Conservation (phyloP, 2,329 filamentous ascomycete species). For the Cadophora sp. region DNA sequence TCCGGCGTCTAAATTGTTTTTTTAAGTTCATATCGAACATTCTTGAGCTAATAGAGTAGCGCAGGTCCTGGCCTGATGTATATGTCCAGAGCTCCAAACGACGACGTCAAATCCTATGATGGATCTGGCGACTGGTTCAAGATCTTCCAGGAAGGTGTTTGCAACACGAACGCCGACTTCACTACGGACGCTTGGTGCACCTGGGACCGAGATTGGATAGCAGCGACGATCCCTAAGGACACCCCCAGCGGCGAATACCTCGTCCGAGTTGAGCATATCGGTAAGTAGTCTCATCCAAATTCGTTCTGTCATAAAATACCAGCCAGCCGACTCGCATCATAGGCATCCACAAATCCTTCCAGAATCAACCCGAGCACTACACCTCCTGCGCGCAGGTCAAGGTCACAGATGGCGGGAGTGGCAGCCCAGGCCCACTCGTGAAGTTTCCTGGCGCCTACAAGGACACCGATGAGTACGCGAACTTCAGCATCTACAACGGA, state of each 20-base stretch:
- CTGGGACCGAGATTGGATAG: constrained; percentile 3
- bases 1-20: background rate
- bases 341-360: constrained; percentile 4
- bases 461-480: constrained; percentile 42
- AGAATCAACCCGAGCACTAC: constrained; percentile 21
- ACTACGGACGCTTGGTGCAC: constrained; percentile 17
- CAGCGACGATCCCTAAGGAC: constrained; percentile 43
- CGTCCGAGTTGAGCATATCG: constrained; percentile 47
- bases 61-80: constrained; percentile 32
- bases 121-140: constrained; percentile 38
- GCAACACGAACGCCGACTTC: constrained; percentile 23
- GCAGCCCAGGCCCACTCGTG: constrained; percentile 46
- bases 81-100: constrained; percentile 31
- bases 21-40: background rate
- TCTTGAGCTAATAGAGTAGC: background rate
- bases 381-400: constrained; percentile 51
- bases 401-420: constrained; percentile 49
- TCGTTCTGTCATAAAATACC: background rate
- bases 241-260: constrained; percentile 47
- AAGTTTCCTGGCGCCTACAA: constrained; percentile 48
- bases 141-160: constrained; percentile 32
- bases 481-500: constrained; percentile 17
- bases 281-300: constrained; percentile 28
- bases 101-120: constrained; percentile 31
- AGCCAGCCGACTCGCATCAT: constrained; percentile 4